Evolutionary conservation across 345 rosid species (phyloP).

Genomic region (Erodium maritimum): DNA sequence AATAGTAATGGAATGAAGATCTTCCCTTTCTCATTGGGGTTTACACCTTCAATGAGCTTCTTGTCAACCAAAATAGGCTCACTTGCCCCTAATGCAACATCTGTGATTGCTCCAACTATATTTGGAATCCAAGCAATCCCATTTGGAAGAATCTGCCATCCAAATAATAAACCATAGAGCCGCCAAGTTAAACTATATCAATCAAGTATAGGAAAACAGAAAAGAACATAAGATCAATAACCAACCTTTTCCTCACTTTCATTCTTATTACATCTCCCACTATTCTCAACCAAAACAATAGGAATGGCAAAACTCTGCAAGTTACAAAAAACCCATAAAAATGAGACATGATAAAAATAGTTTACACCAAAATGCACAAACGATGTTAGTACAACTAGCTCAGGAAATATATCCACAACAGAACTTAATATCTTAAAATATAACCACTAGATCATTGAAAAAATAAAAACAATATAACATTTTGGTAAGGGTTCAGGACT

Average conservation of each 20-base stretch:
- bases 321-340: not conserved
- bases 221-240: conserved; percentile 1
- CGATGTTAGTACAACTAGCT: not conserved
- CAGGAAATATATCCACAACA: not conserved
- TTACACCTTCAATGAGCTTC: conserved; percentile 43
- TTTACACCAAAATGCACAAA: not conserved
- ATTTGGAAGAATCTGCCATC: conserved; percentile 36
- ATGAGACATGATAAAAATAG: not conserved
- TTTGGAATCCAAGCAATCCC: conserved; percentile 45
- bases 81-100: conserved; percentile 33
- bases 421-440: not conserved
- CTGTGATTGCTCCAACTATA: conserved; percentile 27
- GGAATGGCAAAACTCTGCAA: conserved; percentile 30
- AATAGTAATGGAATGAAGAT: conserved; percentile 34
- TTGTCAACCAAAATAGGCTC: conserved; percentile 32
- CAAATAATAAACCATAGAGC: not conserved
- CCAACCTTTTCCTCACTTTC: conserved; percentile 50
- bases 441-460: not conserved
- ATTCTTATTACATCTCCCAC: conserved; percentile 50
- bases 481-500: no score
- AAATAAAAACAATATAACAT: no score
- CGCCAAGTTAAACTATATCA: not conserved
- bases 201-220: conserved; percentile 1
- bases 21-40: conserved; percentile 43
- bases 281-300: conserved; percentile 44